Evolutionary conservation across 1,284 basidiomycete genomes (phyloP).

Genomic region (Malassezia equina): DNA sequence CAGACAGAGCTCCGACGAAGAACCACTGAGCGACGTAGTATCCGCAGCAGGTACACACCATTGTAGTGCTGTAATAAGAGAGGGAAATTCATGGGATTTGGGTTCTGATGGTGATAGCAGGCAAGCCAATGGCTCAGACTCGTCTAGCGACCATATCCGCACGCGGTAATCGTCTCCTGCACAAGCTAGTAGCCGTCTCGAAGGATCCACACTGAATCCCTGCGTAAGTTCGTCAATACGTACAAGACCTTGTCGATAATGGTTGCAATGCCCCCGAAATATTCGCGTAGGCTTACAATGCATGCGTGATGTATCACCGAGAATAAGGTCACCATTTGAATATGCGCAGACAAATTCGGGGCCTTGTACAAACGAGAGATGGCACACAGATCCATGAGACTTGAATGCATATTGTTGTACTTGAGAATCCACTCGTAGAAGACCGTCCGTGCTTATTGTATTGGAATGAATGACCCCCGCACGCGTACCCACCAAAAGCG

Average conservation of each 20-base stretch:
- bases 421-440: neutral
- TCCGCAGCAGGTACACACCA: neutral
- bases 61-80: neutral
- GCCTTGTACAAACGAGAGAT: neutral
- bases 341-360: constrained; percentile 10
- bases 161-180: constrained; percentile 11
- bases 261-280: constrained; percentile 7
- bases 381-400: neutral
- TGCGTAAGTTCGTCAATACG: neutral
- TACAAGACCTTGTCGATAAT: constrained; percentile 7
- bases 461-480: neutral
- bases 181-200: neutral
- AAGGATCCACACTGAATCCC: constrained; percentile 1
- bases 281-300: neutral
- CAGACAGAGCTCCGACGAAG: neutral
- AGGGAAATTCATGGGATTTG: neutral
- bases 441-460: neutral
- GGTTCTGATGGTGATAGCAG: neutral
- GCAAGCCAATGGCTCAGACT: neutral
- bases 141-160: constrained; percentile 12
- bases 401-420: neutral
- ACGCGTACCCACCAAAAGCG: constrained; percentile 1
- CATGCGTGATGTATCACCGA: constrained; percentile 1
- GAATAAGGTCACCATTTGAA: constrained; percentile 14
- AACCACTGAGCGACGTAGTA: neutral